These are phyloP conservation scores for Leishmania lainsoni DNA, from an alignment of 208 protist species.

Conservation along the genomic window DNA sequence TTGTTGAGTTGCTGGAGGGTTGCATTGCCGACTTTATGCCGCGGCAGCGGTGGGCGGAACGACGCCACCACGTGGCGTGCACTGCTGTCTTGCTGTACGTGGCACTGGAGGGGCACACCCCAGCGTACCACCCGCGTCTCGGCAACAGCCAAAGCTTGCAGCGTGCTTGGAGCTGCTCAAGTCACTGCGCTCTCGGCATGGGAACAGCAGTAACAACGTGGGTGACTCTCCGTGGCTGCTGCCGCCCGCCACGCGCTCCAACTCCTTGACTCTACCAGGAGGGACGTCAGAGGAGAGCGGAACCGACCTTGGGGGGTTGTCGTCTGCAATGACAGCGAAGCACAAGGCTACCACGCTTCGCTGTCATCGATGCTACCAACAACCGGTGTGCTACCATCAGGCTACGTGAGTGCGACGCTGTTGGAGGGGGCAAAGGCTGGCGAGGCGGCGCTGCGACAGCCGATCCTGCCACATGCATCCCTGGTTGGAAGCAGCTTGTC, in stretches of 20 bases:
- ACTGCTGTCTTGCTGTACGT: slow-evolving; percentile 76
- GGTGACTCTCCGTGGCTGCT: slow-evolving; percentile 11
- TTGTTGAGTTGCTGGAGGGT: slow-evolving; percentile 63
- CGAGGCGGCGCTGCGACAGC: slow-evolving; percentile 15
- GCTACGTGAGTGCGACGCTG: slow-evolving; percentile 33
- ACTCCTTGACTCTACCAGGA: slow-evolving; percentile 4
- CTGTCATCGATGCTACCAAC: slow-evolving; percentile 14
- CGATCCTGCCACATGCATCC: slow-evolving; percentile 13
- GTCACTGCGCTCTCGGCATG: slow-evolving; percentile 16
- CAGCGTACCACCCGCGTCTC: slow-evolving; percentile 38
- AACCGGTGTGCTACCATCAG: slow-evolving; percentile 21
- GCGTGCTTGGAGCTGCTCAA: slow-evolving; percentile 36
- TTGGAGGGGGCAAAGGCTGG: slow-evolving; percentile 20
- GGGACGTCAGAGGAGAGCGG: slow-evolving; percentile 54
- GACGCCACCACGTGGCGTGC: slow-evolving; percentile 67
- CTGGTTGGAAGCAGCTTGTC: neutral
- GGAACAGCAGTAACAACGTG: neutral
- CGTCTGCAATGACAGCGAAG: slow-evolving; percentile 1
- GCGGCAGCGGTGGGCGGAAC: slow-evolving; percentile 61
- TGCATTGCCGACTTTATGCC: slow-evolving; percentile 69
- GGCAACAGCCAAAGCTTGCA: slow-evolving; percentile 48
- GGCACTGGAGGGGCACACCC: slow-evolving; percentile 69
- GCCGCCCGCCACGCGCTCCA: slow-evolving; percentile 14
- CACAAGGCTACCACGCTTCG: neutral
- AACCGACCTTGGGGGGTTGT: slow-evolving; percentile 22